These are phyloP conservation scores for Sarocladium kiliense DNA, from an alignment of 2,329 filamentous ascomycete species.

Conservation along the genomic window DNA sequence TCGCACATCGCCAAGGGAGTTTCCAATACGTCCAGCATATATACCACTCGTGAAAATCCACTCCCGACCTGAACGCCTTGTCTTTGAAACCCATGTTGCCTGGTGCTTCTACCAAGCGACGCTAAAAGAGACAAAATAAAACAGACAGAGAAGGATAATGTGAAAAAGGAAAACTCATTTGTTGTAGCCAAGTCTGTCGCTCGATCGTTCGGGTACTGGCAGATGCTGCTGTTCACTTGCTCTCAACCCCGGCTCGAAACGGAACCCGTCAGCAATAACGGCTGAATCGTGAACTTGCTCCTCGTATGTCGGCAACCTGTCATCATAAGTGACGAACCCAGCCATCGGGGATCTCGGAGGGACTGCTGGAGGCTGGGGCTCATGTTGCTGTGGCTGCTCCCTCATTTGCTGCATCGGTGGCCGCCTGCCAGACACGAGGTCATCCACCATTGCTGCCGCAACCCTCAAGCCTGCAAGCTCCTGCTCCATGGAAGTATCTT, in stretches of 20 bases:
- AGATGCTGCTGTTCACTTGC: not conserved
- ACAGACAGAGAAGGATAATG: not conserved
- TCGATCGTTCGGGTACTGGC: not conserved
- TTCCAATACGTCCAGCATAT: not conserved
- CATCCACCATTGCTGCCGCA: slow-evolving; percentile 39
- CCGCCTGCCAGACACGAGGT: slow-evolving; percentile 32
- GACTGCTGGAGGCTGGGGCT: slow-evolving; percentile 10
- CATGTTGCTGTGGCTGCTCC: slow-evolving; percentile 13
- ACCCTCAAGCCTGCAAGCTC: slow-evolving; percentile 43
- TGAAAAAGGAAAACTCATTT: slow-evolving; percentile 7
- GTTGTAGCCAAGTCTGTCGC: slow-evolving; percentile 14
- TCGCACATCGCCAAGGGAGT: not conserved
- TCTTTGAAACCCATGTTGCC: not conserved
- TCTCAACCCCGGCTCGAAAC: slow-evolving; percentile 29
- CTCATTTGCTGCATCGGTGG: slow-evolving; percentile 12
- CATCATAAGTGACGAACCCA: slow-evolving; percentile 27
- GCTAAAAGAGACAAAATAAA: not conserved
- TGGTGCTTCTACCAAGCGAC: too few relatives aligned
- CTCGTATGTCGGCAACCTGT: slow-evolving; percentile 38
- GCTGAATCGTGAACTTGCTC: slow-evolving; percentile 24
- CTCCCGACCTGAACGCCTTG: not conserved
- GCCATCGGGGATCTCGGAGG: slow-evolving; percentile 11
- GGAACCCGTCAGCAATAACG: slow-evolving; percentile 38
- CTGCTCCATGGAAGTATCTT: slow-evolving; percentile 37
- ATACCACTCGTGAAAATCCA: not conserved